Base-by-base conservation (phyloP, 2,329 filamentous ascomycete species). In the Diaporthe aspalathi region DNA sequence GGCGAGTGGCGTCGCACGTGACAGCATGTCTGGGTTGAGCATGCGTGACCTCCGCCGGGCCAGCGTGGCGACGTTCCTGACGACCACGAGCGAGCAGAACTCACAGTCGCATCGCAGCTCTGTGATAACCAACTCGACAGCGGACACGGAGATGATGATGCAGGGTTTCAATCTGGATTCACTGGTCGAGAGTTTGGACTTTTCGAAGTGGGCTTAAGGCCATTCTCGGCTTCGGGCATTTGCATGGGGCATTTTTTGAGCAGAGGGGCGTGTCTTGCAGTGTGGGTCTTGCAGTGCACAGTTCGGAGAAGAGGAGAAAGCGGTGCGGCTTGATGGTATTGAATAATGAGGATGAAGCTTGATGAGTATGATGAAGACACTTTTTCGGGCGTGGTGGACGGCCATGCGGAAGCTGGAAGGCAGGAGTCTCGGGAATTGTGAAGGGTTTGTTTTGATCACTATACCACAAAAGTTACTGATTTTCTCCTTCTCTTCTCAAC, bases 51-150 rank as follows among this genome's bases (percentile, higher is more conserved):
- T 92, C 49, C 84, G 89, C 65, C 84, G 90, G 71, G 86, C 89
- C n/a, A 91, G 89, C 43, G 89, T 91, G 2, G 89, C 89, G 6
- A 92, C 89, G 2, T 91, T 91, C 76, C 88, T 91, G 74, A 87
- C 87, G 2, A 87, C 81, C 72, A 84, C 85, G 6, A 89, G 85
- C 77, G 88, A 91, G 73, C 84, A 86, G 74, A 83, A 80, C 12
- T 90, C 88, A 67, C 72, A 71, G 65, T 71, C 68, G n/a, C 88
- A 91, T 71, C 84, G 89, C 52, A 89, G 87, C 7, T 90, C 87
- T n/a, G 83, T 87, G 74, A 79, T 90, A n/a, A 86, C 85, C 38
- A 85, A 84, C 12, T 84, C 84, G 1, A 85, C 86, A 14, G 86
- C 86, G 7, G 86, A 87, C 70, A 87, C 87, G 1, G 89, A 91